Base-by-base conservation (phyloP, 2,329 filamentous ascomycete species). In the Aspergillus chevalieri region DNA sequence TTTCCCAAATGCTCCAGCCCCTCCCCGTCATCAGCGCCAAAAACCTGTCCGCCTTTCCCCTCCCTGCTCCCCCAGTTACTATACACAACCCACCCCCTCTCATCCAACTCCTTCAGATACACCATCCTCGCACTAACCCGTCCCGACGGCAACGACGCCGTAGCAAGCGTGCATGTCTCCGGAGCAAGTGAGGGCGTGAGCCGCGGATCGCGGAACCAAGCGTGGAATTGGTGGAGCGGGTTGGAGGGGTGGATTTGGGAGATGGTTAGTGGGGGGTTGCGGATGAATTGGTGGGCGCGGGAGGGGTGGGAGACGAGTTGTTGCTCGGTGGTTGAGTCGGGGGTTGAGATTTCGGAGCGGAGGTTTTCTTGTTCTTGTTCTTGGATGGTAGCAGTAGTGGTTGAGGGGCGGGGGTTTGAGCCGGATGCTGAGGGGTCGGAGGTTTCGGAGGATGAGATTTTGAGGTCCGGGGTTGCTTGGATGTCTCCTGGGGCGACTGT, bases 71-170 rank as follows among this genome's bases (percentile, higher is more conserved):
- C 90, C 75, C 91, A 92, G 70, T 98, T 98, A 64, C 83, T 87
- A 77, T 97, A 98, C 44, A 98, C 78, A 41, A 97, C 89, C 71
- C 94, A 98, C 14, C 91, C 90, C 4, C 70, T 61, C 47, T 76
- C 70, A 69, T 97, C 91, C 21, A 97, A 82, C 75, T 97, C 93
- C 73, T 98, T 98, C 57, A 98, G 79, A 72, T 97, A 98, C 34
- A 98, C 89, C 58, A 89, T 80, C 51, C 93, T 88, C 3, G 88
- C 85, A 43, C 84, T 89, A 17, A 97, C 87, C 43, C 87, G 84
- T 52, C 93, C 93, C 0, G 83, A 87, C 1, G 92, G 92, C 4
- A 97, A 79, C 21, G 79, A 76, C 0, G 91, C 90, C 0, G 93
- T 98, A 3, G 90, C 86, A 1, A 98, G 78, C 1, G 86, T 90